Evolutionary conservation across 768 basidiomycete genomes (phyloP).

Genomic region (Boletus reticuloceps): DNA sequence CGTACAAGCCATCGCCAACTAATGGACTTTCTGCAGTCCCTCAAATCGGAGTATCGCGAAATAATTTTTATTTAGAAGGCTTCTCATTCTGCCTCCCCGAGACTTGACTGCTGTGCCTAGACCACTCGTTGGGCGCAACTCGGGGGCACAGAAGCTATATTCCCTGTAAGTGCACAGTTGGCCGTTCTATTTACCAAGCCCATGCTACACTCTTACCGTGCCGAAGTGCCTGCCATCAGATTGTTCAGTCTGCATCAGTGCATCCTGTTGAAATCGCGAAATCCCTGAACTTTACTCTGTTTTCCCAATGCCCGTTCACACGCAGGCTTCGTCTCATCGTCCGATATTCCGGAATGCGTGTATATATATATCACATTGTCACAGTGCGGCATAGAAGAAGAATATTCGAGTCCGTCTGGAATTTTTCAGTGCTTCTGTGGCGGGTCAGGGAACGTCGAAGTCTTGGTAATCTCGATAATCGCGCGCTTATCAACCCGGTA

Average conservation of each 20-base stretch:
- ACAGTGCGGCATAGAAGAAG: constrained; percentile 22
- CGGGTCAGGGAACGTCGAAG: constrained; percentile 20
- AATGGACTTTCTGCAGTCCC: constrained; percentile 5
- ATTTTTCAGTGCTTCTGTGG: constrained; percentile 27
- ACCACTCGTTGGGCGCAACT: constrained; percentile 1
- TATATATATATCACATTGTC: constrained; percentile 18
- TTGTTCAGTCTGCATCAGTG: constrained; percentile 4
- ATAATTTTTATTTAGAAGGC: constrained; percentile 5
- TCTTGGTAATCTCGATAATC: constrained; percentile 23
- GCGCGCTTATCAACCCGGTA: constrained; percentile 18
- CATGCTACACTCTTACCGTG: neutral
- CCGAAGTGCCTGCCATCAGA: neutral
- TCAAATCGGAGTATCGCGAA: constrained; percentile 3
- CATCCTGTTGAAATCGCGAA: constrained; percentile 8
- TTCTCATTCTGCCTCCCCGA: neutral
- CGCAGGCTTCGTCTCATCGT: constrained; percentile 5
- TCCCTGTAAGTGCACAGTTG: neutral
- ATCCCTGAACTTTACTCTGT: constrained; percentile 14
- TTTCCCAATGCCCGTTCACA: constrained; percentile 19
- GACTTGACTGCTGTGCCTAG: neutral
- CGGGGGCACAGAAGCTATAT: constrained; percentile 2
- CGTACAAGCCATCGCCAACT: constrained; percentile 6
- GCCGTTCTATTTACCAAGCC: neutral
- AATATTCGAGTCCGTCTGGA: constrained; percentile 14
- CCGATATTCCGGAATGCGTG: constrained; percentile 9